A percentile compares a stretch with the other conserved stretches of the same genome.
phyloP scores from a whole-genome alignment of 805 yeast species.

The Hanseniaspora pseudoguilliermondii region DNA sequence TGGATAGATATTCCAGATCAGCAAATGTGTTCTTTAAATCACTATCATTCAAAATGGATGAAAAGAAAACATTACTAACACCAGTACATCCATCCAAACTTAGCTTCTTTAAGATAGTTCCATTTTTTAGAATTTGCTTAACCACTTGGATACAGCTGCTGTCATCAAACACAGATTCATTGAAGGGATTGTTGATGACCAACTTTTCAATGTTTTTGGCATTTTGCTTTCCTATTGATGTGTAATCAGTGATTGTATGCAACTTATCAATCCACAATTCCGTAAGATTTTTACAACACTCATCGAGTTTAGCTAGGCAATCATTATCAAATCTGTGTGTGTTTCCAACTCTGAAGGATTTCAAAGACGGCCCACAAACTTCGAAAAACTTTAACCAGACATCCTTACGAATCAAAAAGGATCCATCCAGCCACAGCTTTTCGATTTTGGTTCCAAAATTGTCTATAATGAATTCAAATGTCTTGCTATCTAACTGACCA shows the following conservation, averaged over 20 bases:
- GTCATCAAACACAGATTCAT: conserved; percentile 55
- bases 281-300: conserved; percentile 43
- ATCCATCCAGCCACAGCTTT: conserved; percentile 66
- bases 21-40: conserved; percentile 20
- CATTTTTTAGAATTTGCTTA: conserved; percentile 36
- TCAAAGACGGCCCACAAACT: conserved; percentile 40
- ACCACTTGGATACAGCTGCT: conserved; percentile 50
- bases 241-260: conserved; percentile 59
- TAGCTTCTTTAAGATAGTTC: conserved; percentile 40
- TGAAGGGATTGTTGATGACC: conserved; percentile 56
- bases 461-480: conserved; percentile 47
- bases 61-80: conserved; percentile 51
- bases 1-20: conserved; percentile 42
- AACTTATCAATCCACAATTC: conserved; percentile 51
- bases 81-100: conserved; percentile 61
- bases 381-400: conserved; percentile 72
- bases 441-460: conserved; percentile 41
- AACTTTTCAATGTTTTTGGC: conserved; percentile 35
- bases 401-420: conserved; percentile 64
- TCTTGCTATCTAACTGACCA: conserved; percentile 77
- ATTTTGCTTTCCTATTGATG: conserved; percentile 49
- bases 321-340: conserved; percentile 73
- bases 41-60: conserved; percentile 49
- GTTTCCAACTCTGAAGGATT: conserved; percentile 51
- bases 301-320: conserved; percentile 49